Base-by-base conservation (phyloP, 768 basidiomycete genomes). In the Leccinum sublutescens region DNA sequence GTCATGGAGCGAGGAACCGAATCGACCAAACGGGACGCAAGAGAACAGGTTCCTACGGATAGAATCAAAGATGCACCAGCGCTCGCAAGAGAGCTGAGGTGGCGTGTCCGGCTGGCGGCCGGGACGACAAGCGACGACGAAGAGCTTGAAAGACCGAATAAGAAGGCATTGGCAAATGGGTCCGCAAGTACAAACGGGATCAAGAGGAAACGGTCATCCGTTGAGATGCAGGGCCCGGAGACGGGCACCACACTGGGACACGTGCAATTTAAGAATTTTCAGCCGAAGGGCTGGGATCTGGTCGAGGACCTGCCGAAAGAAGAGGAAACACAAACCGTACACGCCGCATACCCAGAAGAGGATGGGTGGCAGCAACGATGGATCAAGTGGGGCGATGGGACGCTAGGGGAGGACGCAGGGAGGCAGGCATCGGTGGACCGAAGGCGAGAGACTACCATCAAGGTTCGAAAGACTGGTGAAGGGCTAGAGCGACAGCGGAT, bases 31-130 rank as follows among this genome's bases (percentile, higher is more conserved):
- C 89, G 86, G 67, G 87, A 93, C 65, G 83, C 85, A 3, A 88
- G 83, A 67, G 94, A 95, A 54, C 84, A 90, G 58, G 84, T 96
- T 19, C 95, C 95, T 1, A 64, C 69, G 9, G 94, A 95, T 63
- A 84, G 85, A 55, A 83, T 95, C 58, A 91, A 90, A 68, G 95
- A 97, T 74, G 82, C 89, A 17, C 76, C 89, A 3, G 88, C 88
- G 2, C 70, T 93, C 55, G 93, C 93, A 17, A 78, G 92, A 62
- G 95, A 97, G 70, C 75, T 97, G 48, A 79, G 89, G 48, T 97
- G 95, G 95, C 82, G 95, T 52, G 80, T 87, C 29, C 82, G 83
- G 56, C 73, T 84, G 48, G 84, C 84, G 5, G 74, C 78, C 6
- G 88, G 89, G 29, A 76, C 83, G 59, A 69, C 76, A 15, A 91